Base-by-base conservation (phyloP, 768 basidiomycete genomes). In the Gyrodon lividus region DNA sequence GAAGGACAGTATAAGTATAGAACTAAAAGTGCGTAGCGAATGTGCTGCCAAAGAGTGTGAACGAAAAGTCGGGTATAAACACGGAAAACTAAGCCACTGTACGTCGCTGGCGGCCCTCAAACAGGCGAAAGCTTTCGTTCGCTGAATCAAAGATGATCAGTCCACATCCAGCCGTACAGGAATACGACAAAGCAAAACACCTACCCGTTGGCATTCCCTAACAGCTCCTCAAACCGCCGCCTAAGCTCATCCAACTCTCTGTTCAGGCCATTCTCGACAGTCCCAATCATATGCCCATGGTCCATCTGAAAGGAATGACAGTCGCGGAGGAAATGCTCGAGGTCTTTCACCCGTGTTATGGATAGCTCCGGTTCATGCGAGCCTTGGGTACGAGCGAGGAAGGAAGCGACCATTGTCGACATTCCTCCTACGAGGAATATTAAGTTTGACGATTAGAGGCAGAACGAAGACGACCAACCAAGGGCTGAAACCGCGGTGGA, bases 361-460 rank as follows among this genome's bases (percentile, higher is more conserved):
- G 68, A 70, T 6, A 53, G n/a, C 41, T 74, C 68, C 4, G 73
- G 73, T 53, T 75, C 72, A 26, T 64, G 66, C 4, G 72, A 65
- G 5, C 72, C 70, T 34, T 72, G 69, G 47, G 64, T 59, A 35
- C 70, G 70, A 13, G 73, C 74, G 38, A 75, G 68, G 58, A 70
- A 75, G 2, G 72, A 71, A 7, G 74, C 71, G 24, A 74, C 65
- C 33, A 73, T 52, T 14, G 72, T 75, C 30, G 70, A 65, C 5
- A 69, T 38, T 6, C 71, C 73, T 41, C 74, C 63, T 57, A 30
- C 6, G 26, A 37, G 2, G 35, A 42, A 33, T 24, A 8, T 34
- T 44, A 14, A 37, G 17, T 22, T 43, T 16, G n/a, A n/a, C 17
- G 5, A 30, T 31, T 4, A 14, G 12, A 31, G 31, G 31, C 8